A percentile compares a stretch with the other conserved stretches of the same genome.
These are phyloP conservation scores for Suhomyces kunorum DNA, from an alignment of 1,139 yeast genomes.

Conservation along the genomic window DNA sequence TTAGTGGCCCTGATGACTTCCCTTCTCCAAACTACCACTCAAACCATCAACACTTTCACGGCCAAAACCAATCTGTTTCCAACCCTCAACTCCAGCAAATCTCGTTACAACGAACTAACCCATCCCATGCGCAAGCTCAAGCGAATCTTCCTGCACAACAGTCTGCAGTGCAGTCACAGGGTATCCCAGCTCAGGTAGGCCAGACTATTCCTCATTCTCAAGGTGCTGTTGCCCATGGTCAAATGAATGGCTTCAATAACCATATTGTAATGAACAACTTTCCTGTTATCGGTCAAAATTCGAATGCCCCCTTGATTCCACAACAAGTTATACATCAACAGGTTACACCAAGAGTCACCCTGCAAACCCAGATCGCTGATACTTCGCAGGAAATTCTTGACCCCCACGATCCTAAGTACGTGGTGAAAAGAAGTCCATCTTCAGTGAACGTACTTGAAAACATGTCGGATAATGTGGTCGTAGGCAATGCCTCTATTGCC, in stretches of 20 bases:
- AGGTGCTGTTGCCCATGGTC: conserved; percentile 1
- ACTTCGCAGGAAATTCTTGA: conserved; percentile 2
- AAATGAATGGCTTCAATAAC: conserved; percentile 1
- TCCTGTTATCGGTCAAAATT: background rate
- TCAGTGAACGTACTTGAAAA: conserved; percentile 1
- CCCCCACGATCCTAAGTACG: conserved; percentile 6
- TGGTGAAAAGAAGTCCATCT: conserved; percentile 7
- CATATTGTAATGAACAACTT: conserved; percentile 8
- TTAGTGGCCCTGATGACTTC: conserved; percentile 18
- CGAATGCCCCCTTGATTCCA: background rate
- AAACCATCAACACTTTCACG: background rate
- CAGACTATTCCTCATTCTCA: background rate
- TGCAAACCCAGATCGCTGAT: background rate
- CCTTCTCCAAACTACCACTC: conserved; percentile 3
- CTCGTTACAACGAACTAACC: background rate
- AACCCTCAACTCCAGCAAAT: conserved; percentile 9
- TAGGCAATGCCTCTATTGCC: background rate
- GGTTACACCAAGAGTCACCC: background rate
- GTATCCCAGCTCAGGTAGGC: background rate
- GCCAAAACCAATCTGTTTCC: background rate
- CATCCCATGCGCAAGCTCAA: background rate
- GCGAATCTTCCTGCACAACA: background rate
- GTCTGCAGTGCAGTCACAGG: conserved; percentile 1
- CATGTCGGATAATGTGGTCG: background rate
- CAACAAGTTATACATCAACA: background rate